Conservation (phyloP, 352 stramenopile genomes). For the Phytopythium chamaehyphon region DNA sequence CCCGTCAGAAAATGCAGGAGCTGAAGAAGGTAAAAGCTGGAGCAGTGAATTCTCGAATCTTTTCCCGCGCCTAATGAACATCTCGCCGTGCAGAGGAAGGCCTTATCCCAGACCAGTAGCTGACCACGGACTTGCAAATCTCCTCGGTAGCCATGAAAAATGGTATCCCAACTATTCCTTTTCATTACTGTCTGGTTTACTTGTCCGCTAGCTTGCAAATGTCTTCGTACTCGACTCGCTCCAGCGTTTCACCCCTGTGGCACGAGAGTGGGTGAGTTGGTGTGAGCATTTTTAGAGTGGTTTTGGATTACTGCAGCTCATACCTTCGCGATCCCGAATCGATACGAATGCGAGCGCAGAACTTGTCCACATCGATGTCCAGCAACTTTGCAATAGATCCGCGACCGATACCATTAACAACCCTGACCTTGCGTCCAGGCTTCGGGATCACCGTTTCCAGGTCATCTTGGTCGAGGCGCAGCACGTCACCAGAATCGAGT, state of each 20-base stretch:
- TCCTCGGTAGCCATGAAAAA: too few species aligned
- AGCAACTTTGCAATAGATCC: constrained; percentile 57
- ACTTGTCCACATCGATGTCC: constrained; percentile 69
- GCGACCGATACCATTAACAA: constrained; percentile 70
- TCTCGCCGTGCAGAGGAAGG: constrained; percentile 3
- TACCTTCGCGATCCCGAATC: constrained; percentile 55
- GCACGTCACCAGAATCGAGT: constrained; percentile 73
- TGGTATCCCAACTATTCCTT: too few species aligned
- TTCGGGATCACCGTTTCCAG: constrained; percentile 88
- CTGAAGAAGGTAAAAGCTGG: constrained; percentile 11
- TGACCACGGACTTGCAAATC: constrained; percentile 16
- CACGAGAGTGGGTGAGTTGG: too few species aligned
- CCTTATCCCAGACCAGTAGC: constrained; percentile 11
- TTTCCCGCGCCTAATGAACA: too few species aligned
- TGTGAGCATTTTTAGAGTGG: too few species aligned
- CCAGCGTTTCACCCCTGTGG: constrained; percentile 51
- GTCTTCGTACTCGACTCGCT: constrained; percentile 82
- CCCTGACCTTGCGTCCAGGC: constrained; percentile 56
- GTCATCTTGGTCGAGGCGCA: constrained; percentile 86
- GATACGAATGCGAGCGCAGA: constrained; percentile 60
- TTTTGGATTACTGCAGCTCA: not conserved
- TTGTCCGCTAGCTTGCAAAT: constrained; percentile 67
- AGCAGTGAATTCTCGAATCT: too few species aligned
- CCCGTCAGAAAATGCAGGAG: constrained; percentile 6
- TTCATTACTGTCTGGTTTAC: constrained; percentile 1